A percentile compares a stretch with the other conserved stretches of the same genome.
phyloP scores from a whole-genome alignment of 768 basidiomycete species.

The Russula abietina region DNA sequence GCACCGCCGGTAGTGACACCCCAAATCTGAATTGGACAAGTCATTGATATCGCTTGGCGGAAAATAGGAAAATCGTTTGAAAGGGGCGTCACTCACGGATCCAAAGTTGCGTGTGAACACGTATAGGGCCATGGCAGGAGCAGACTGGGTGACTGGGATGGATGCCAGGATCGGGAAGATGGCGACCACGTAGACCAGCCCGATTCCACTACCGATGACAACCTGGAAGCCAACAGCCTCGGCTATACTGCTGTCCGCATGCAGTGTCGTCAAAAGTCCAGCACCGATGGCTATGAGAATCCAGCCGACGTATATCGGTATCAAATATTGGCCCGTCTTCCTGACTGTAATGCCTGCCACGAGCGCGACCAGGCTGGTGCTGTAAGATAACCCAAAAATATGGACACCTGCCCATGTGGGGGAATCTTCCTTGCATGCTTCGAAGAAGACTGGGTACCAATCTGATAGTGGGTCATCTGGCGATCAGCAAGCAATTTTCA shows the following conservation, averaged over 20 bases:
- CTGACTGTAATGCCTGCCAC: conserved; percentile 36
- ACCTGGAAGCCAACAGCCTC: conserved; percentile 26
- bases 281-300: conserved; percentile 32
- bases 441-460: conserved; percentile 37
- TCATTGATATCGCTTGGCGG: background rate
- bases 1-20: conserved; percentile 23
- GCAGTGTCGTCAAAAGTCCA: conserved; percentile 33
- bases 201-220: conserved; percentile 31
- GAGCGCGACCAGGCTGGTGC: conserved; percentile 37
- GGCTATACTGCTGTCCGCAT: conserved; percentile 22
- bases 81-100: background rate
- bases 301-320: conserved; percentile 37
- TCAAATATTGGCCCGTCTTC: conserved; percentile 34
- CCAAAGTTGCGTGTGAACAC: conserved; percentile 27
- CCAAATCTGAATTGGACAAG: conserved; percentile 28
- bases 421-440: conserved; percentile 36
- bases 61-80: too few species aligned
- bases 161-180: conserved; percentile 37
- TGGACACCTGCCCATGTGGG: conserved; percentile 35
- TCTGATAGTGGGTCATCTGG: conserved; percentile 28
- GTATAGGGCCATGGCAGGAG: conserved; percentile 33
- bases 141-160: conserved; percentile 29
- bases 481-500: background rate
- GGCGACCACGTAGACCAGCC: conserved; percentile 29
- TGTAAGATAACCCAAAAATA: conserved; percentile 34